A percentile compares a stretch with the other conserved stretches of the same genome.
Evolutionary conservation across 495 filamentous ascomycete genomes (phyloP).

Genomic region (Clohesyomyces aquaticus): DNA sequence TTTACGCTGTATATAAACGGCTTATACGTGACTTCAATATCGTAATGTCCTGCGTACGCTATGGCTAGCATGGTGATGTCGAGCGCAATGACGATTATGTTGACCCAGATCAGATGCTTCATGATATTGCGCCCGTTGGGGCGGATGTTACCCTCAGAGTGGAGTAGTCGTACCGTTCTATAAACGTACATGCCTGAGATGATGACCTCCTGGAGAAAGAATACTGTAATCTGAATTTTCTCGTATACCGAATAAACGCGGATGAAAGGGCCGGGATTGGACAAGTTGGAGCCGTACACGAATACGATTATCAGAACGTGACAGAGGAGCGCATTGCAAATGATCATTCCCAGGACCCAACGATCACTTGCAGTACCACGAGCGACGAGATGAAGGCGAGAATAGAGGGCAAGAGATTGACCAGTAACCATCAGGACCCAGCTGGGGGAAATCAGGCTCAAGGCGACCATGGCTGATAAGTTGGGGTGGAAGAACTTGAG

Average conservation of each 20-base stretch:
- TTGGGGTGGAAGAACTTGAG: constrained; percentile 26
- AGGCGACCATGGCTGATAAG: neutral
- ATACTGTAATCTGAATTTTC: constrained; percentile 24
- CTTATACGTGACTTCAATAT: constrained; percentile 43
- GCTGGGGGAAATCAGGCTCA: neutral
- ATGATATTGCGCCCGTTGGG: neutral
- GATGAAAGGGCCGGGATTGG: neutral
- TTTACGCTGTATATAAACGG: constrained; percentile 47
- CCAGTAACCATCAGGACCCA: constrained; percentile 22
- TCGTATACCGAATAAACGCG: constrained; percentile 15
- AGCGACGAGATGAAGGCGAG: constrained; percentile 30
- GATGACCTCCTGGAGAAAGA: constrained; percentile 31
- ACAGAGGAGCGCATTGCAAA: constrained; percentile 16
- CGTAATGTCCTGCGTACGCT: constrained; percentile 32
- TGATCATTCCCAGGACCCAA: constrained; percentile 28
- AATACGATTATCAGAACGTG: constrained; percentile 5
- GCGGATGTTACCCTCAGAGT: neutral
- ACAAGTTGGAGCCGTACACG: constrained; percentile 6
- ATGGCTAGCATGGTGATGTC: constrained; percentile 28
- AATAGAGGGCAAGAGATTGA: constrained; percentile 29
- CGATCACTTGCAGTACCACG: constrained; percentile 3
- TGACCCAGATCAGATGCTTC: constrained; percentile 34
- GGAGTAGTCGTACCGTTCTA: constrained; percentile 10
- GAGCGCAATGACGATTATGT: constrained; percentile 25
- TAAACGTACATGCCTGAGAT: constrained; percentile 28